These are phyloP conservation scores for Salvia splendens DNA, from an alignment of 257 asterid genomes.

Conservation along the genomic window DNA sequence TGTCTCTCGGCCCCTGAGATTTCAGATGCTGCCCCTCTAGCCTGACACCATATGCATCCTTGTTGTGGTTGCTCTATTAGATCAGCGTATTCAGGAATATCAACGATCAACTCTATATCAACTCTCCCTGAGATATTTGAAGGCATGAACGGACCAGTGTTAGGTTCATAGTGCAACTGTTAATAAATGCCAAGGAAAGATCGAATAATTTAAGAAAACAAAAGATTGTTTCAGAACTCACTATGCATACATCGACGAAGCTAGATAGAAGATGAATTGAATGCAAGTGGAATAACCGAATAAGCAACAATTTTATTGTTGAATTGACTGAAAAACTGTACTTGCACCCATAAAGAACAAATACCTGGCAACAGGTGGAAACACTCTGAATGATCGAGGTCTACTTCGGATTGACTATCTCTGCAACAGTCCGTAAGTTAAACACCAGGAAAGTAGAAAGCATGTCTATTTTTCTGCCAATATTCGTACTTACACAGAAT, in stretches of 20 bases:
- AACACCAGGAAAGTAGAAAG: conserved; percentile 28
- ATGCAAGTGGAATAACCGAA: conserved; percentile 15
- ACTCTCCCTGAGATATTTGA: conserved; percentile 58
- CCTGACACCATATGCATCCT: conserved; percentile 81
- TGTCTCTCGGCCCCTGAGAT: conserved; percentile 54
- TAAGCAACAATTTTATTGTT: neutral
- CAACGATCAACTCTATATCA: conserved; percentile 56
- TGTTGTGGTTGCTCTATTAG: conserved; percentile 74
- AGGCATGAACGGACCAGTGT: conserved; percentile 9
- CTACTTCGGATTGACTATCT: conserved; percentile 43
- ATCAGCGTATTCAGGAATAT: conserved; percentile 61
- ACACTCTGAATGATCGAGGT: conserved; percentile 54
- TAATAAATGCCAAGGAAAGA: neutral
- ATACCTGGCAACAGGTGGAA: conserved; percentile 81
- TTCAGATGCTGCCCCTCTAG: conserved; percentile 87
- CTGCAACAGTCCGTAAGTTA: conserved; percentile 44
- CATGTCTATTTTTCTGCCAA: conserved; percentile 3
- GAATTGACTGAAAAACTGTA: neutral
- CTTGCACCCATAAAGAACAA: neutral
- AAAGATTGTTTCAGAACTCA: no score
- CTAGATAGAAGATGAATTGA: neutral
- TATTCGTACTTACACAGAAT: conserved; percentile 52
- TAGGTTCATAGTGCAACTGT: neutral
- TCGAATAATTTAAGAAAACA: no score
- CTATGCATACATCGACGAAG: neutral